These are phyloP conservation scores for Sphagnum magellanicum DNA, from an alignment of 228 moss, liverwort and hornwort genomes.

Conservation along the genomic window DNA sequence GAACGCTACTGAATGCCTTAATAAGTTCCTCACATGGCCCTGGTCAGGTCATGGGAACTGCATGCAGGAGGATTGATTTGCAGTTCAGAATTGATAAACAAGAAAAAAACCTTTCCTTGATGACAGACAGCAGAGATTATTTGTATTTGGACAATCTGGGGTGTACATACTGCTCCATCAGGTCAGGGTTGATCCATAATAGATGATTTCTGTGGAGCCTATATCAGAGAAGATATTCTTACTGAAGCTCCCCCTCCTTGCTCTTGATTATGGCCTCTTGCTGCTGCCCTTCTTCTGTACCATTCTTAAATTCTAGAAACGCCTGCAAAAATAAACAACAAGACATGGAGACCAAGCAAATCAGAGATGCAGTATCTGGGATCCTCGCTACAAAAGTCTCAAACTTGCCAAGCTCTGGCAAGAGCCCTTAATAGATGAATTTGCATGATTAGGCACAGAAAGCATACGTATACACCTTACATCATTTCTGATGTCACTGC, in stretches of 20 bases:
- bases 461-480: constrained; percentile 6
- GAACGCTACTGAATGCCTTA: no score
- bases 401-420: no score
- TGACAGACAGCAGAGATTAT: no score
- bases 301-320: constrained; percentile 67
- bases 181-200: not conserved
- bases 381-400: no score
- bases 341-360: not conserved
- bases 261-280: constrained; percentile 33
- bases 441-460: not conserved
- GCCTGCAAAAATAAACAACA: constrained; percentile 19
- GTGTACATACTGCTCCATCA: not conserved
- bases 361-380: not conserved
- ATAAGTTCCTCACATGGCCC: no score
- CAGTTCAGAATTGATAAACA: no score
- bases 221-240: not conserved
- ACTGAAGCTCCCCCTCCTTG: constrained; percentile 62
- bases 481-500: constrained; percentile 35
- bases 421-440: not conserved
- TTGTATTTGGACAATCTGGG: no score
- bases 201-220: not conserved
- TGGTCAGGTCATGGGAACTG: no score
- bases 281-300: constrained; percentile 34
- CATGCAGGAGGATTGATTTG: no score
- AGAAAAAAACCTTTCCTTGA: no score